Conservation (phyloP, 1,139 yeast genomes). For the Keqinozyma sinolaborantium region DNA sequence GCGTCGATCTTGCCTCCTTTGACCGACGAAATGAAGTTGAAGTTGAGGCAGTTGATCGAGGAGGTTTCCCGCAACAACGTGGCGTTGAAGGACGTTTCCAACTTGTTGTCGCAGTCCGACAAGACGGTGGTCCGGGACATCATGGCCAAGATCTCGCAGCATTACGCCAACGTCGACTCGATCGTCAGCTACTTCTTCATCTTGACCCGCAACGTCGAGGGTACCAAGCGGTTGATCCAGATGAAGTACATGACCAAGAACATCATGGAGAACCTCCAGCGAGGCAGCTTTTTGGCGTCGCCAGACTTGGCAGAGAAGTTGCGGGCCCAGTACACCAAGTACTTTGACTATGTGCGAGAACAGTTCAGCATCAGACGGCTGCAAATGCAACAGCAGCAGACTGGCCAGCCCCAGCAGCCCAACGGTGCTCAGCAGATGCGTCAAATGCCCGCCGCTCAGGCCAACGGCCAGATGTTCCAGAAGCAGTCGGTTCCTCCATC, state of each 20-base stretch:
- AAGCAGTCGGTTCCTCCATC: conserved; percentile 8
- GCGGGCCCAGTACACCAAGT: conserved; percentile 67
- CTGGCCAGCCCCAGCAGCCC: conserved; percentile 7
- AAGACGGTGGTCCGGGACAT: conserved; percentile 60
- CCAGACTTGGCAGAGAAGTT: conserved; percentile 71
- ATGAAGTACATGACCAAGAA: conserved; percentile 77
- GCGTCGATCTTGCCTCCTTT: conserved; percentile 32
- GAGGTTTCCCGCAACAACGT: conserved; percentile 70
- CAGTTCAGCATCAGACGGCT: conserved; percentile 37
- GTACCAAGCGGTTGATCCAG: conserved; percentile 72
- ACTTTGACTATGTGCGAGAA: conserved; percentile 66
- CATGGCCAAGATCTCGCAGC: conserved; percentile 56
- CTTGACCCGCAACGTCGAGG: conserved; percentile 69
- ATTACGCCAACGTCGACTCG: conserved; percentile 68
- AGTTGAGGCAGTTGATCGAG: conserved; percentile 59
- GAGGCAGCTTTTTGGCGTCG: conserved; percentile 61
- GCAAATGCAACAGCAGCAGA: conserved; percentile 22
- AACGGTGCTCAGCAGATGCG: conserved; percentile 2
- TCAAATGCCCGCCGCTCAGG: conserved; percentile 6
- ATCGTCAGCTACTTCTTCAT: conserved; percentile 75
- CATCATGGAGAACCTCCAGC: conserved; percentile 63
- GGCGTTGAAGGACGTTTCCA: conserved; percentile 62
- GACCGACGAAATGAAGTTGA: conserved; percentile 43
- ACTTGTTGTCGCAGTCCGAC: conserved; percentile 57
- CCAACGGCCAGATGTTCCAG: conserved; percentile 11